Conservation (phyloP, 78 protist genomes). For the Planoprotostelium fungivorum region DNA sequence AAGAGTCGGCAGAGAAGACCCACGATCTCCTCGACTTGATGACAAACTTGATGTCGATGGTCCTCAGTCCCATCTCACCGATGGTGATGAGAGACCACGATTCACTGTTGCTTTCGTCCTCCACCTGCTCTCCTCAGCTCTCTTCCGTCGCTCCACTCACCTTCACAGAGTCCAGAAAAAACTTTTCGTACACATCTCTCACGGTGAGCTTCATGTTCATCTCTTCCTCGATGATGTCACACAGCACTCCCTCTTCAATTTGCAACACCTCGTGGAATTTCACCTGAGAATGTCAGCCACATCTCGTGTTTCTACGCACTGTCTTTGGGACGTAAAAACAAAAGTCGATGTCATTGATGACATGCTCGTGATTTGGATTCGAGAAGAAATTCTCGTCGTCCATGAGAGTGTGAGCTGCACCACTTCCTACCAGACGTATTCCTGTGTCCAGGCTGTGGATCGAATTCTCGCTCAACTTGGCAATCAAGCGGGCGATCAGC, state of each 20-base stretch:
- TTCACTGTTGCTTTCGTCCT: neutral
- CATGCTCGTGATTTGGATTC: neutral
- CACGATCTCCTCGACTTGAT: slow-evolving; percentile 34
- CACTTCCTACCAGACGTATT: neutral
- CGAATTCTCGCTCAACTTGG: neutral
- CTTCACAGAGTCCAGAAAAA: neutral
- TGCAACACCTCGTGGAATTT: neutral
- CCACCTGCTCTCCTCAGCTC: neutral
- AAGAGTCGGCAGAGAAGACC: slow-evolving; percentile 47
- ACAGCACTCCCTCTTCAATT: neutral
- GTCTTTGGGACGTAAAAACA: neutral
- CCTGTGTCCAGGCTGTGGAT: neutral
- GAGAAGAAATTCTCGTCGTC: neutral
- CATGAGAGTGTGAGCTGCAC: neutral
- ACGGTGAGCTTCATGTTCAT: neutral
- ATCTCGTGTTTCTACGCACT: neutral
- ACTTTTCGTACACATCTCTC: neutral
- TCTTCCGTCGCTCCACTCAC: no score
- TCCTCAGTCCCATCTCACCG: slow-evolving; percentile 28
- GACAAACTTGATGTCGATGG: slow-evolving; percentile 54
- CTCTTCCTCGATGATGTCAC: neutral
- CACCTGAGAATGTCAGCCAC: neutral
- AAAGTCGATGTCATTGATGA: neutral
- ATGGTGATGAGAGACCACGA: slow-evolving; percentile 44
- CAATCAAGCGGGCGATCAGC: neutral